Conservation (phyloP, 2,329 filamentous ascomycete species). For the Epichloe coenophiala region DNA sequence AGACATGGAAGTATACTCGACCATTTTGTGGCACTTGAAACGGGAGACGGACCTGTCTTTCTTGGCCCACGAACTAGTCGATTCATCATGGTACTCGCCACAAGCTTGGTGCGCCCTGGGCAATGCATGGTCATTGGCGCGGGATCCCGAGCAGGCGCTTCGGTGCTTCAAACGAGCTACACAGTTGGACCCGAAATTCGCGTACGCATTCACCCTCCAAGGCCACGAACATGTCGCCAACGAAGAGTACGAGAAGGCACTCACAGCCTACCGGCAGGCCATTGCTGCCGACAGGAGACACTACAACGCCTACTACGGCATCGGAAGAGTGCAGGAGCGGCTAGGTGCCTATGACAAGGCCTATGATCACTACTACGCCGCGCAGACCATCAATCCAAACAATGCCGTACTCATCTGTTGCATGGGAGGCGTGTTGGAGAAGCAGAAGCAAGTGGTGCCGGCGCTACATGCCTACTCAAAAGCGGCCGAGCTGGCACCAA, state of each 20-base stretch:
- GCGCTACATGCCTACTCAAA: slow-evolving; percentile 72
- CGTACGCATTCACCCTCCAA: slow-evolving; percentile 90
- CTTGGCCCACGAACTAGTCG: slow-evolving; percentile 79
- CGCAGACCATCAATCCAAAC: slow-evolving; percentile 79
- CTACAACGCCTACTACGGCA: slow-evolving; percentile 98
- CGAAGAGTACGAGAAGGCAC: slow-evolving; percentile 92
- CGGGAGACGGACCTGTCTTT: slow-evolving; percentile 85
- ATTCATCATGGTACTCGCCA: slow-evolving; percentile 75
- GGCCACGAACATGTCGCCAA: slow-evolving; percentile 93
- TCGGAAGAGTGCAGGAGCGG: slow-evolving; percentile 72
- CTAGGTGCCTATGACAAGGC: slow-evolving; percentile 85
- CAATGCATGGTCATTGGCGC: slow-evolving; percentile 84
- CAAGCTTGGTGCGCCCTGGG: slow-evolving; percentile 94
- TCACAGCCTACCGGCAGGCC: slow-evolving; percentile 73
- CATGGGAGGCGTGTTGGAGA: slow-evolving; percentile 81
- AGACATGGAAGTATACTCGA: slow-evolving; percentile 97
- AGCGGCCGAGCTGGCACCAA: slow-evolving; percentile 70
- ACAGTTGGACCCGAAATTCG: slow-evolving; percentile 78
- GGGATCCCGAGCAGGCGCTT: slow-evolving; percentile 88
- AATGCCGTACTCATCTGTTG: slow-evolving; percentile 88
- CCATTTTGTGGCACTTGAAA: slow-evolving; percentile 96
- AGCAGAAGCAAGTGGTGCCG: slow-evolving; percentile 66
- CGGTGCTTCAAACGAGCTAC: slow-evolving; percentile 91
- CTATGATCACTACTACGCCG: slow-evolving; percentile 80
- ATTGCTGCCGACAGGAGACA: slow-evolving; percentile 78